phyloP scores from a whole-genome alignment of 176 grass and related monocot species.

The Leersia perrieri region DNA sequence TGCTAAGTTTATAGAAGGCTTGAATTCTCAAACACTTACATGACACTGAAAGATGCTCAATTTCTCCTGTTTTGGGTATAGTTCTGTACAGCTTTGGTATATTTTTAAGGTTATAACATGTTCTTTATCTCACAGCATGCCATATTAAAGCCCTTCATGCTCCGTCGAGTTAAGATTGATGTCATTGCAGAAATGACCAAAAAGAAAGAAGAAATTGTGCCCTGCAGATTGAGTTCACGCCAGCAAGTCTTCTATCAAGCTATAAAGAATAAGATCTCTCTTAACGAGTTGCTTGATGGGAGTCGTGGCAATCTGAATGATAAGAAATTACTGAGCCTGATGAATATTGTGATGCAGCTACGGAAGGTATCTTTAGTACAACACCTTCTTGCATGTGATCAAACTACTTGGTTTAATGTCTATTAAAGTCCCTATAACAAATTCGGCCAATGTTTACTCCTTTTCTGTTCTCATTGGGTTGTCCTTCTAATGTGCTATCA shows the following conservation, averaged over 20 bases:
- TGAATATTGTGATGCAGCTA: constrained; percentile 99
- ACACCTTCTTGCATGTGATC: constrained; percentile 9
- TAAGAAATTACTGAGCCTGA: constrained; percentile 92
- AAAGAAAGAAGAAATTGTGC: constrained; percentile 94
- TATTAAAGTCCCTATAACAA: neutral
- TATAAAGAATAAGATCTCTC: constrained; percentile 99
- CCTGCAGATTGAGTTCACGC: constrained; percentile 92
- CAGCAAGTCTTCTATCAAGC: constrained; percentile 98
- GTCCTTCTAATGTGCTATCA: constrained; percentile 15
- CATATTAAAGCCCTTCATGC: constrained; percentile 97
- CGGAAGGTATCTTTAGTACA: constrained; percentile 60
- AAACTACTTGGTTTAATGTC: neutral
- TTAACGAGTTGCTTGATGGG: constrained; percentile 85
- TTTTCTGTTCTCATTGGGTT: neutral
- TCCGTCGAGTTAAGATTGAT: constrained; percentile 97
- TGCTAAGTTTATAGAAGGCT: neutral
- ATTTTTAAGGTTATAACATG: constrained; percentile 10
- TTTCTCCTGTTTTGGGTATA: neutral
- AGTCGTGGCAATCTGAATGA: constrained; percentile 90
- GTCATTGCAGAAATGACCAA: constrained; percentile 97
- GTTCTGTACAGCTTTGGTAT: neutral
- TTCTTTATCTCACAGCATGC: constrained; percentile 66
- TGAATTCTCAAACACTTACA: neutral
- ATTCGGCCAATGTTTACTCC: neutral
- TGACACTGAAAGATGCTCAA: neutral